These are phyloP conservation scores for Plasmodium gonderi DNA, from an alignment of 169 alveolate species.

Conservation along the genomic window DNA sequence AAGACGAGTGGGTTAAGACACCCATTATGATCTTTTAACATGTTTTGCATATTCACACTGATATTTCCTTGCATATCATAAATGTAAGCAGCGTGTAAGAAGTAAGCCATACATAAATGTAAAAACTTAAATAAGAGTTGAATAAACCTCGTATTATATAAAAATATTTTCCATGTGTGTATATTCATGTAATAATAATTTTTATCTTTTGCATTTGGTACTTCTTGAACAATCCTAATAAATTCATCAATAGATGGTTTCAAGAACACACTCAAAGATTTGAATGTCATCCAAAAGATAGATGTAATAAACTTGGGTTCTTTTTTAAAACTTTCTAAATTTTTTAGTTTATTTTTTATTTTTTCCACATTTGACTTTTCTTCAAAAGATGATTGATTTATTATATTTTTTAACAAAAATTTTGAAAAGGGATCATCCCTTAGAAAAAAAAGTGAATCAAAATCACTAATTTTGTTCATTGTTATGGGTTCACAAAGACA, in stretches of 20 bases:
- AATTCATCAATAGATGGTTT: constrained; percentile 84
- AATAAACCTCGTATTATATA: constrained; percentile 71
- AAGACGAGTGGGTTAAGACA: constrained; percentile 29
- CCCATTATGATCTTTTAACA: constrained; percentile 48
- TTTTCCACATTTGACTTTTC: constrained; percentile 67
- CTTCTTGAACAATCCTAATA: constrained; percentile 76
- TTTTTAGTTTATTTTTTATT: constrained; percentile 59
- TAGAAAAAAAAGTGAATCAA: constrained; percentile 69
- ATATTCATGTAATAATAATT: constrained; percentile 76
- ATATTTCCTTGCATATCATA: constrained; percentile 62
- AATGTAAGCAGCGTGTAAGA: constrained; percentile 74
- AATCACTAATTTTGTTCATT: constrained; percentile 73
- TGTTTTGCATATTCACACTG: constrained; percentile 25
- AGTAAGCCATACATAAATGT: constrained; percentile 75
- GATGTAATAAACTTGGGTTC: constrained; percentile 87
- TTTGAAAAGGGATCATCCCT: constrained; percentile 64
- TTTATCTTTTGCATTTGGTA: constrained; percentile 74
- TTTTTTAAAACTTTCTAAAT: constrained; percentile 61
- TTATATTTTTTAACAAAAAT: constrained; percentile 24
- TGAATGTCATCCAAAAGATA: constrained; percentile 88
- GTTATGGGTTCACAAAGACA: constrained; percentile 81
- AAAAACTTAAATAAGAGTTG: constrained; percentile 78
- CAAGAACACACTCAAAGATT: constrained; percentile 85
- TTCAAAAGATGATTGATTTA: constrained; percentile 20
- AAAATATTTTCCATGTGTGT: constrained; percentile 80